Base-by-base conservation (phyloP, 2,329 filamentous ascomycete genomes). In the Arthrinium phaeospermum region DNA sequence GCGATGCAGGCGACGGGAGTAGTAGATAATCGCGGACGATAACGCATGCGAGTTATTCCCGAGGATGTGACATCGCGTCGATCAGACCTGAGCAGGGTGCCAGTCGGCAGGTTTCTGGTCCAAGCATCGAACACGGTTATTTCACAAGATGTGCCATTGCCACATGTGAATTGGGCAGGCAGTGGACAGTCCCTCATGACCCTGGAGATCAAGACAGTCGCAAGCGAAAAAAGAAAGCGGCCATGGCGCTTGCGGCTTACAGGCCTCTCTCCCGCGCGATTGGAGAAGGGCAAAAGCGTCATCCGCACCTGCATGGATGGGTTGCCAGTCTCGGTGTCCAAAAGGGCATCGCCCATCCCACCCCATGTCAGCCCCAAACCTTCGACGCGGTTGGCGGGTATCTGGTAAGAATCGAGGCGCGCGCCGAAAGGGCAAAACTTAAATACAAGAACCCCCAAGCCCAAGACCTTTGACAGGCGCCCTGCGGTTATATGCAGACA, bases 281-380 rank as follows among this genome's bases (percentile, higher is more conserved):
- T 61, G 53, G 53, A 61, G 53, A 5, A 13, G 57, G 19, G 34
- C 57, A n/a, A 41, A n/a, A 41, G 34, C 57, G 34, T 64, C 24
- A 27, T 57, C 57, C 57, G n/a, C 57, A 64, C 30, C n/a, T 64
- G 57, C 34, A 64, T 64, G 57, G 57, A 37, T 37, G 19, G 37
- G 57, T 19, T 19, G 57, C 19, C 34, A 41, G 22, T 64, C 22
- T 64, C 57, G 57, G 57, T 64, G 34, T 64, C 57, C 22, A 14
- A 64, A 64, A 41, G 13, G 37, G 57, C 4, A 64, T 64, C 30
- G 57, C 34, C 22, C 57, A 10, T 22, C 34, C 27, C 16, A 8
- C 53, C 53, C 30, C 57, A 41, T 37, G 57, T 24, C 57, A 64
- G 34, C 34, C 57, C 34, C 34, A 41, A 64, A 24, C 34, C 57